A percentile compares a stretch with the other conserved stretches of the same genome.
Evolutionary conservation across 2,329 filamentous ascomycete species (phyloP).

Genomic region (Cylindrodendrum hubeiense): DNA sequence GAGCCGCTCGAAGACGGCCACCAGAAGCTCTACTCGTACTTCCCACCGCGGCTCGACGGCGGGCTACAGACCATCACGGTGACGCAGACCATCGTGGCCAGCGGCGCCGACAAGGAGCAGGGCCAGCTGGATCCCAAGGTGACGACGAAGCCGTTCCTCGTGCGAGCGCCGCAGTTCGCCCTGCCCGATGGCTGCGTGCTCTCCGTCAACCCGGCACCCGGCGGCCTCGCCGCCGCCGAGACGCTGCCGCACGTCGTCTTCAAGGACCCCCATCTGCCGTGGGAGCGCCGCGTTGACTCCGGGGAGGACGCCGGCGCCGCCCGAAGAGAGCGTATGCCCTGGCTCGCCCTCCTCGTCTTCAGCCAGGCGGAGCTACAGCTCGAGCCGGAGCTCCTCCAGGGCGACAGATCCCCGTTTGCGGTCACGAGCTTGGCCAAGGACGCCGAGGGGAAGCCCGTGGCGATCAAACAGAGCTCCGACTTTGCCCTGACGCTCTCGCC

Average conservation of each 20-base stretch:
- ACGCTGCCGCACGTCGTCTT: background rate
- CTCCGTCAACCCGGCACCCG: background rate
- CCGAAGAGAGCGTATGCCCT: background rate
- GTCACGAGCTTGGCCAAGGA: background rate
- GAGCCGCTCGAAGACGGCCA: background rate
- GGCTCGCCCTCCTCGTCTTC: background rate
- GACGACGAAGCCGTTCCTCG: background rate
- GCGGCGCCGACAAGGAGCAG: background rate
- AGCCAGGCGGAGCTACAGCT: background rate
- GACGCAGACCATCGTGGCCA: background rate
- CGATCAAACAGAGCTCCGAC: background rate
- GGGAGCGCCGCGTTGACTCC: background rate
- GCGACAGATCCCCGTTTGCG: background rate
- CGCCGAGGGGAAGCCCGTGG: background rate
- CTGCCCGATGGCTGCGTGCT: background rate
- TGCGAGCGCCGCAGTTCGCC: background rate
- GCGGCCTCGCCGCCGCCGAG: background rate
- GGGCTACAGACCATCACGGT: background rate
- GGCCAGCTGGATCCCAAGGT: background rate
- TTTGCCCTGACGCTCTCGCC: background rate
- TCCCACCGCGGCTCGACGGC: background rate
- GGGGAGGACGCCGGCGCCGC: background rate
- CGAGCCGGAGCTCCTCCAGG: background rate
- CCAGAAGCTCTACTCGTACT: background rate
- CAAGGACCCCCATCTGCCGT: background rate